These are phyloP conservation scores for Centaurea solstitialis DNA, from an alignment of 129 eudicot species.

Conservation along the genomic window DNA sequence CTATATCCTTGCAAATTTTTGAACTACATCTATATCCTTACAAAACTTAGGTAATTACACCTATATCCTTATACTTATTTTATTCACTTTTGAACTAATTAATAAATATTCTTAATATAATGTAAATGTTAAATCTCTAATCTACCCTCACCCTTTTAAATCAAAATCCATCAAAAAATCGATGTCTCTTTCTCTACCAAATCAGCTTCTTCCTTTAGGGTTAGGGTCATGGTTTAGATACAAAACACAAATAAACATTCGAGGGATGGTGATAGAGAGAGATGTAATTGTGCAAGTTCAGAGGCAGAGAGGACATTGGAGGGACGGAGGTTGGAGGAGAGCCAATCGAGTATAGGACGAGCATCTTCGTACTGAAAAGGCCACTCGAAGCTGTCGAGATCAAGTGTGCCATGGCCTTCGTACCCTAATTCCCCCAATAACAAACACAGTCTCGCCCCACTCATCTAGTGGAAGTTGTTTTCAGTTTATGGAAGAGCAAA, in stretches of 20 bases:
- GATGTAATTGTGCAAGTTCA: slow-evolving; percentile 71
- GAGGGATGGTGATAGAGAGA: slow-evolving; percentile 4
- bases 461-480: slow-evolving; percentile 43
- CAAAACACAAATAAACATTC: background rate
- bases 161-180: no score
- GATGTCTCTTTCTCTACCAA: no score
- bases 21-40: no score
- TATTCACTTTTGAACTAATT: no score
- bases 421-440: slow-evolving; percentile 81
- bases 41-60: no score
- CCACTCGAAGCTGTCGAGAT: slow-evolving; percentile 98
- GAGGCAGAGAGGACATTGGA: slow-evolving; percentile 88
- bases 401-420: slow-evolving; percentile 70
- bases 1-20: no score
- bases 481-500: background rate
- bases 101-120: no score
- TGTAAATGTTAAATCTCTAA: no score
- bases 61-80: no score
- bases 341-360: slow-evolving; percentile 95
- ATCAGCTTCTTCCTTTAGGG: no score
- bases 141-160: no score
- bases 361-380: slow-evolving; percentile 98
- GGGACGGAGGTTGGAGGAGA: slow-evolving; percentile 94
- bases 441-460: slow-evolving; percentile 68
- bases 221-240: no score